phyloP scores from a whole-genome alignment of 1,139 yeast species.

The Casaregolazyma lundiana region DNA sequence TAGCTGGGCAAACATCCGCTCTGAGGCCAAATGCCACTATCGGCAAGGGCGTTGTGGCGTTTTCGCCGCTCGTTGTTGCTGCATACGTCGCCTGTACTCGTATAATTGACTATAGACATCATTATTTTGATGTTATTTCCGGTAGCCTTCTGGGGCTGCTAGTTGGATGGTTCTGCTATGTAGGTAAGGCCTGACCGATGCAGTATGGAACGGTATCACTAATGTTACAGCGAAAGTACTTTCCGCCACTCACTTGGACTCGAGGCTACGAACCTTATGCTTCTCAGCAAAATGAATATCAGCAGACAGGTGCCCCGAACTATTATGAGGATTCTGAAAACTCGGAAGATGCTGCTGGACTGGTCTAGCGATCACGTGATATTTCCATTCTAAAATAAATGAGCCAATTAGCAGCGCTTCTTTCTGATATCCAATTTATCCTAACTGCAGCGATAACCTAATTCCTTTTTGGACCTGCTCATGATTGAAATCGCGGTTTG shows the following conservation, averaged over 20 bases:
- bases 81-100: constrained; percentile 49
- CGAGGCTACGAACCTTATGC: constrained; percentile 22
- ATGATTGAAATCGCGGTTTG: no score
- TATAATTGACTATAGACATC: constrained; percentile 74
- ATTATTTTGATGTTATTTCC: constrained; percentile 58
- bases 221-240: constrained; percentile 18
- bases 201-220: neutral
- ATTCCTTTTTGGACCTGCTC: no score
- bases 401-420: no score
- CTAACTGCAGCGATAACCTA: neutral
- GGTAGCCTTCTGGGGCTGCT: constrained; percentile 52
- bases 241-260: constrained; percentile 20
- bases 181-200: constrained; percentile 5
- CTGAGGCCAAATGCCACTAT: constrained; percentile 33
- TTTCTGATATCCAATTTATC: no score
- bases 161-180: constrained; percentile 47
- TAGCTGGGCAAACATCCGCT: constrained; percentile 51
- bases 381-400: neutral
- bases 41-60: constrained; percentile 28
- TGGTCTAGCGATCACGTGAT: constrained; percentile 3
- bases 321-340: constrained; percentile 9
- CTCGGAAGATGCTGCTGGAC: constrained; percentile 8
- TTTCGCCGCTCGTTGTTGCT: constrained; percentile 29
- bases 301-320: neutral
- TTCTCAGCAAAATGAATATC: constrained; percentile 5